A percentile compares a stretch with the other conserved stretches of the same genome.
These are phyloP conservation scores for Clonostachys rhizophaga DNA, from an alignment of 2,329 filamentous ascomycete species.

Conservation along the genomic window DNA sequence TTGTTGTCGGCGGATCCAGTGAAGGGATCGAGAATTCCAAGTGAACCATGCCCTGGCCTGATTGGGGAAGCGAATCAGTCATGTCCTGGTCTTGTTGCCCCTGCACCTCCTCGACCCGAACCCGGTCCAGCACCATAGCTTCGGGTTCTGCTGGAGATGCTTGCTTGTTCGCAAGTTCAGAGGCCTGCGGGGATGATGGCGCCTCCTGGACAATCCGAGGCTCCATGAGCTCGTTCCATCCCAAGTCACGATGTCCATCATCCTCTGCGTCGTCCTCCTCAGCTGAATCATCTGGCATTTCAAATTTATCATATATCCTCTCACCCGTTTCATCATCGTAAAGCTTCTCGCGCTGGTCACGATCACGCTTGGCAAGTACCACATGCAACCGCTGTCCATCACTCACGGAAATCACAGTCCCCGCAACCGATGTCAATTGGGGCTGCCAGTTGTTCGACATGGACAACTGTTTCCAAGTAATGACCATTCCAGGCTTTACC, in stretches of 20 bases:
- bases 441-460: constrained; percentile 65
- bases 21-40: no score
- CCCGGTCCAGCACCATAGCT: no score
- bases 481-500: constrained; percentile 53
- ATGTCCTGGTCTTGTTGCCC: no score
- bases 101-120: no score
- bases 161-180: no score
- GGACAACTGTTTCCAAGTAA: constrained; percentile 64
- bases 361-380: constrained; percentile 65
- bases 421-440: constrained; percentile 59
- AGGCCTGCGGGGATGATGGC: constrained; percentile 5
- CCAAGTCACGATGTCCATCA: constrained; percentile 55
- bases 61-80: no score
- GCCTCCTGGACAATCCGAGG: constrained; percentile 54
- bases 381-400: constrained; percentile 51
- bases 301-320: constrained; percentile 73
- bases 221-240: constrained; percentile 61
- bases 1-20: no score
- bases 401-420: constrained; percentile 52
- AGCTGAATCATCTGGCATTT: constrained; percentile 57
- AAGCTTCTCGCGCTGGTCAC: constrained; percentile 49
- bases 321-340: constrained; percentile 66
- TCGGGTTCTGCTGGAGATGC: no score
- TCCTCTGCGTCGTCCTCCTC: constrained; percentile 54
- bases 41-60: no score